A percentile compares a stretch with the other conserved stretches of the same genome.
These are phyloP conservation scores for Eucalyptus curtisii DNA, from an alignment of 345 rosid species.

Conservation along the genomic window DNA sequence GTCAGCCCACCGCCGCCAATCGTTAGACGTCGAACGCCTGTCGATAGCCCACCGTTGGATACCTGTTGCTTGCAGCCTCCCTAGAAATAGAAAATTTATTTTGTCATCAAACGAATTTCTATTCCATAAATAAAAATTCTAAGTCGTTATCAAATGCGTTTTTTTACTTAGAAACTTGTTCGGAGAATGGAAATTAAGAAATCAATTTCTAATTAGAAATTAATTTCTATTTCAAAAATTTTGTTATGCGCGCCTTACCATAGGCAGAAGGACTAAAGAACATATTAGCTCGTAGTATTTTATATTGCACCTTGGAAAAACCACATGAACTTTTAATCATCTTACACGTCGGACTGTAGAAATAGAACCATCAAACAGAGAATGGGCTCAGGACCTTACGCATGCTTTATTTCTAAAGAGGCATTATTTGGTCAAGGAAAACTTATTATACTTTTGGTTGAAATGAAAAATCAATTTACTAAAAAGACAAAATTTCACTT, in stretches of 20 bases:
- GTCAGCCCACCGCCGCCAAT: accelerated
- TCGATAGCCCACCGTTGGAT: accelerated
- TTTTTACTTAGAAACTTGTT: accelerated
- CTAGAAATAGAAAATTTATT: no score
- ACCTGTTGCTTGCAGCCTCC: accelerated
- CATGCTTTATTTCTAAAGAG: neutral
- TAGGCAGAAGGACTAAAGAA: neutral
- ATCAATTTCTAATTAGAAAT: accelerated
- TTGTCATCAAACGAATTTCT: accelerated
- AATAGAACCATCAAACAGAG: neutral
- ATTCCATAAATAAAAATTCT: accelerated
- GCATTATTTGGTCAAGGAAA: neutral
- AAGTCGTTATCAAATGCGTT: accelerated
- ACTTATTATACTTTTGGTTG: neutral
- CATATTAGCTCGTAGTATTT: neutral
- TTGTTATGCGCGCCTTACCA: accelerated
- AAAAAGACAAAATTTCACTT: neutral
- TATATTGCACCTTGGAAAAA: neutral
- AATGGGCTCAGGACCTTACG: neutral
- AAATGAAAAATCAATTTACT: no score
- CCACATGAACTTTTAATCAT: neutral
- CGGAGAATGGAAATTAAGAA: accelerated
- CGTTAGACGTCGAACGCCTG: accelerated
- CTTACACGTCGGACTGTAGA: neutral
- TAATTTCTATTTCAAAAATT: accelerated